A percentile compares a stretch with the other conserved stretches of the same genome.
phyloP scores from a whole-genome alignment of 2,329 filamentous ascomycete species.

The Calonectria henricotiae region DNA sequence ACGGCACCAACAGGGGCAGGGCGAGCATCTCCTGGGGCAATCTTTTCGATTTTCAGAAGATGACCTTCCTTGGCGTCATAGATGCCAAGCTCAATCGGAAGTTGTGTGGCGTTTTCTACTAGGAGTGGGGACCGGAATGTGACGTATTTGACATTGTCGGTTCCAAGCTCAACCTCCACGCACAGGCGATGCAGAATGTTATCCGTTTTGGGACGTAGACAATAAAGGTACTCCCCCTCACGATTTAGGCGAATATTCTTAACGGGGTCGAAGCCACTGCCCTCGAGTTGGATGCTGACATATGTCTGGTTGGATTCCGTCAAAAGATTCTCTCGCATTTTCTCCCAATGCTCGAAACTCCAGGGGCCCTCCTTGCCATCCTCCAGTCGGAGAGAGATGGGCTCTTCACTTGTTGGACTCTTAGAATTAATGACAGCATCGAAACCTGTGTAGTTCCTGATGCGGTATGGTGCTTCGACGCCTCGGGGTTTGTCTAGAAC shows the following conservation, averaged over 20 bases:
- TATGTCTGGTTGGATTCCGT: slow-evolving; percentile 86
- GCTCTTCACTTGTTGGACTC: slow-evolving; percentile 75
- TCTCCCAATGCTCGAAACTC: slow-evolving; percentile 97
- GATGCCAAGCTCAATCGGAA: slow-evolving; percentile 93
- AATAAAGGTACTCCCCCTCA: slow-evolving; percentile 95
- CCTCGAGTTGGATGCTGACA: slow-evolving; percentile 88
- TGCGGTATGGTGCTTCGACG: slow-evolving; percentile 91
- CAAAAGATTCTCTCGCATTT: slow-evolving; percentile 93
- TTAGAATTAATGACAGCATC: slow-evolving; percentile 88
- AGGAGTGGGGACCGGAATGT: slow-evolving; percentile 93
- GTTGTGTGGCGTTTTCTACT: slow-evolving; percentile 96
- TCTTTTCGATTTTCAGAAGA: slow-evolving; percentile 97
- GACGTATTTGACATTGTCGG: slow-evolving; percentile 98
- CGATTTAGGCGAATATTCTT: slow-evolving; percentile 91
- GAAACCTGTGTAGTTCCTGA: slow-evolving; percentile 97
- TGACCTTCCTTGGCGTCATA: slow-evolving; percentile 91
- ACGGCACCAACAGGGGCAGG: slow-evolving; percentile 94
- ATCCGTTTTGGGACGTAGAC: slow-evolving; percentile 88
- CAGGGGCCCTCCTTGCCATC: slow-evolving; percentile 95
- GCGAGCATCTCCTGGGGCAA: slow-evolving; percentile 89
- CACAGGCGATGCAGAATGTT: slow-evolving; percentile 89
- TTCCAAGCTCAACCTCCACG: slow-evolving; percentile 91
- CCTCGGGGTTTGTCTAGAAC: slow-evolving; percentile 94
- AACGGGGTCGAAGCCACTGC: slow-evolving; percentile 93
- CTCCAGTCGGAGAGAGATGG: slow-evolving; percentile 81